These are phyloP conservation scores for Lophiostoma macrostomum DNA, from an alignment of 495 filamentous ascomycete species.

Conservation along the genomic window DNA sequence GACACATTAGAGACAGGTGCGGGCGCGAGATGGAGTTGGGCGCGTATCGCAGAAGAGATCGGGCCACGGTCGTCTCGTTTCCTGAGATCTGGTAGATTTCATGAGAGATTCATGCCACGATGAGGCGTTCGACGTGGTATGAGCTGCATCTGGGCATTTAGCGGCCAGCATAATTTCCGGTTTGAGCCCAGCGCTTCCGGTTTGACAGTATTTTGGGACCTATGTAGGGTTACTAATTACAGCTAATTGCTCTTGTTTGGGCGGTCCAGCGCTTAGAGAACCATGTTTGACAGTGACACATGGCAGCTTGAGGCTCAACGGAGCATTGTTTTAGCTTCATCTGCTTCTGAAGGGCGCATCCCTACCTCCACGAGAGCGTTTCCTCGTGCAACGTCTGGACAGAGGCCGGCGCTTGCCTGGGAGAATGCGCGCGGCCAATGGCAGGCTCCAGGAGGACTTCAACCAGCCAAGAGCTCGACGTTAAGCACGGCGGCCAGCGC, in stretches of 20 bases:
- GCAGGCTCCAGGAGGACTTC: not conserved
- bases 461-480: slow-evolving; percentile 1
- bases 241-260: slow-evolving; percentile 17
- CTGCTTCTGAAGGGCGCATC: not conserved
- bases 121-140: slow-evolving; percentile 6
- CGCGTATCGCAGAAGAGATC: slow-evolving; percentile 21
- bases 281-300: slow-evolving; percentile 26
- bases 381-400: slow-evolving; percentile 21
- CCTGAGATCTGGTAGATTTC: slow-evolving; percentile 3
- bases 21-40: slow-evolving; percentile 9
- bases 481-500: slow-evolving; percentile 1
- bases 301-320: slow-evolving; percentile 26
- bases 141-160: slow-evolving; percentile 8
- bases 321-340: slow-evolving; percentile 4
- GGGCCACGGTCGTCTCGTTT: slow-evolving; percentile 1
- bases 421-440: slow-evolving; percentile 10
- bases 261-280: slow-evolving; percentile 21
- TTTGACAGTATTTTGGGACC: slow-evolving; percentile 20
- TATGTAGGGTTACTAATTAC: slow-evolving; percentile 14
- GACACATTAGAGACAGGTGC: not conserved
- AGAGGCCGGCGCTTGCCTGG: slow-evolving; percentile 25
- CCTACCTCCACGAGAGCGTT: slow-evolving; percentile 14
- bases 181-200: slow-evolving; percentile 16
- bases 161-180: slow-evolving; percentile 7
- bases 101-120: slow-evolving; percentile 2